Evolutionary conservation across 164 flowering plant genomes (phyloP).

Genomic region (Vitis rotundifolia): DNA sequence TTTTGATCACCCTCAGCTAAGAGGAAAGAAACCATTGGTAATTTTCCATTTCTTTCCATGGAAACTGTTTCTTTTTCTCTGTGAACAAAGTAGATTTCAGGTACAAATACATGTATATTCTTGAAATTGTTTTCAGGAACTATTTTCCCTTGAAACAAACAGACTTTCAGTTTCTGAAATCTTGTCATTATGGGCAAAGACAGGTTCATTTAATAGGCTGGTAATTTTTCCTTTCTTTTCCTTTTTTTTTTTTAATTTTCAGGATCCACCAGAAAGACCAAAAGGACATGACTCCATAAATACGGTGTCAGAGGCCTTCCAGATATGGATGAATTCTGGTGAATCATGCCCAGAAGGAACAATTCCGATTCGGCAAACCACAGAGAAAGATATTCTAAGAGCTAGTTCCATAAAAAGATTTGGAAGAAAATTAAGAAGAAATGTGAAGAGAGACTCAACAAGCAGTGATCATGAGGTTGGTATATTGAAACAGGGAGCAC

Average conservation of each 20-base stretch:
- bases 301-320: slow-evolving; percentile 28
- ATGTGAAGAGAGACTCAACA: slow-evolving; percentile 57
- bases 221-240: not conserved
- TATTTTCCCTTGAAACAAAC: not conserved
- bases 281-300: slow-evolving; percentile 29
- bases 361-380: slow-evolving; percentile 85
- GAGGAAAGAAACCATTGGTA: slow-evolving; percentile 84
- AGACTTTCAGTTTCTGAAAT: not conserved
- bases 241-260: slow-evolving; percentile 1
- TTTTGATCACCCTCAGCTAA: slow-evolving; percentile 91
- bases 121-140: not conserved
- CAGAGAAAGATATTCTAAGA: slow-evolving; percentile 61
- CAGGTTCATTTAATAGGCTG: not conserved
- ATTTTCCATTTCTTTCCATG: slow-evolving; percentile 4
- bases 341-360: slow-evolving; percentile 85
- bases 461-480: slow-evolving; percentile 79
- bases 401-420: slow-evolving; percentile 53
- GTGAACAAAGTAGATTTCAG: too few species aligned
- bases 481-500: not conserved
- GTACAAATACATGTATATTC: too few species aligned
- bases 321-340: slow-evolving; percentile 63
- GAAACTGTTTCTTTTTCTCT: not conserved
- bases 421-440: slow-evolving; percentile 59
- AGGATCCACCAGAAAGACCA: slow-evolving; percentile 89
- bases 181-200: not conserved